phyloP scores from a whole-genome alignment of 140 eudicot species.

The Stevia rebaudiana region DNA sequence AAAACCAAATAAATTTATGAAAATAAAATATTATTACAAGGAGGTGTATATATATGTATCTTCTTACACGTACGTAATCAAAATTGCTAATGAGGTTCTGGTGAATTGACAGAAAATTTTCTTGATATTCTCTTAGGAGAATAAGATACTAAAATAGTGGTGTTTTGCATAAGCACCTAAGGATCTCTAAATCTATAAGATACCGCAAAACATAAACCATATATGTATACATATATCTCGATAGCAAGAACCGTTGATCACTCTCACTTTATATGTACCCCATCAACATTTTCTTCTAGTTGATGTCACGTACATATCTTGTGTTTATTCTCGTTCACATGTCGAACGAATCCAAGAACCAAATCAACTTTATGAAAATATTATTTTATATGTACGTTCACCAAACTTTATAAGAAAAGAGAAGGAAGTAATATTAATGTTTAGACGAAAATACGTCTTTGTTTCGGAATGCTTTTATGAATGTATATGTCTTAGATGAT shows the following conservation, averaged over 20 bases:
- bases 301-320: not conserved
- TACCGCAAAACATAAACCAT: not conserved
- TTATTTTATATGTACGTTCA: not conserved
- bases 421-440: not conserved
- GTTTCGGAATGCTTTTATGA: no score
- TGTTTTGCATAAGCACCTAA: not conserved
- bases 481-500: no score
- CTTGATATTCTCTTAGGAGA: not conserved
- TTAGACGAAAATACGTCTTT: no score
- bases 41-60: not conserved
- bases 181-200: not conserved
- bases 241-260: slow-evolving; percentile 7
- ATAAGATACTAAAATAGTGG: not conserved
- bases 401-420: not conserved
- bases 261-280: slow-evolving; percentile 7
- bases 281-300: not conserved
- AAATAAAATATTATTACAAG: no score
- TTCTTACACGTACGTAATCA: not conserved
- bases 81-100: not conserved
- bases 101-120: not conserved
- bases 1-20: no score
- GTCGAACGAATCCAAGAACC: slow-evolving; percentile 8
- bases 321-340: slow-evolving; percentile 9
- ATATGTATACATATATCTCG: no score
- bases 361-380: slow-evolving; percentile 17